Evolutionary conservation across 768 basidiomycete genomes (phyloP).

Genomic region (Nidularia pulvinata): DNA sequence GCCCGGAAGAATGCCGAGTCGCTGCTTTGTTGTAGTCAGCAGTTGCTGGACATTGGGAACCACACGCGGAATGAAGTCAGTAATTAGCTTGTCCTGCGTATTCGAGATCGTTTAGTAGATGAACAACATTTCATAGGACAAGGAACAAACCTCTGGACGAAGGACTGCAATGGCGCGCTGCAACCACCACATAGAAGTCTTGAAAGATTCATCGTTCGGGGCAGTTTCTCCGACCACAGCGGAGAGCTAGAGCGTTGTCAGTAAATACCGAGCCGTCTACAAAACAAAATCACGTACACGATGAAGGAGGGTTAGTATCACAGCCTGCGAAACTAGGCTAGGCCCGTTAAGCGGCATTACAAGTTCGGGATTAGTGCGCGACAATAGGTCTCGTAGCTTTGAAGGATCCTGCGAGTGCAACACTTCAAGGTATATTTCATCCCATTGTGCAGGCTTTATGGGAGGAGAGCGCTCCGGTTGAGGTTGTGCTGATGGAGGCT

Average conservation of each 20-base stretch:
- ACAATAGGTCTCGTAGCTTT: constrained; percentile 74
- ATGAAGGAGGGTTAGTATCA: constrained; percentile 81
- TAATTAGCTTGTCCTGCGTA: constrained; percentile 73
- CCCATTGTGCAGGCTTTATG: constrained; percentile 76
- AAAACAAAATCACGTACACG: constrained; percentile 48
- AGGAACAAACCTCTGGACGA: constrained; percentile 61
- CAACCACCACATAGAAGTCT: constrained; percentile 85
- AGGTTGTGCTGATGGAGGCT: constrained; percentile 31
- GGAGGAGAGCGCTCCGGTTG: constrained; percentile 51
- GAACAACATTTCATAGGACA: constrained; percentile 1
- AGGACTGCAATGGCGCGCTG: constrained; percentile 72
- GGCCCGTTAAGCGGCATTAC: constrained; percentile 77
- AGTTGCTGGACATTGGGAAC: constrained; percentile 78
- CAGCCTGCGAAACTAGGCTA: constrained; percentile 78
- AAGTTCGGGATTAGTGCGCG: constrained; percentile 74
- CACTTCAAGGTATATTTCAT: constrained; percentile 78
- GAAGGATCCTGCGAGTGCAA: constrained; percentile 72
- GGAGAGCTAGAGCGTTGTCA: constrained; percentile 50
- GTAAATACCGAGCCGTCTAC: constrained; percentile 1
- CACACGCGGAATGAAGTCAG: constrained; percentile 81
- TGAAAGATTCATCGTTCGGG: constrained; percentile 80
- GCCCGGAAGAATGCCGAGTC: constrained; percentile 76
- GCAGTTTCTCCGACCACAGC: constrained; percentile 74
- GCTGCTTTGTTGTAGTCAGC: constrained; percentile 79
- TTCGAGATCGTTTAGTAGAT: neutral